Conservation (phyloP, 257 asterid genomes). For the Gentiana straminea region DNA sequence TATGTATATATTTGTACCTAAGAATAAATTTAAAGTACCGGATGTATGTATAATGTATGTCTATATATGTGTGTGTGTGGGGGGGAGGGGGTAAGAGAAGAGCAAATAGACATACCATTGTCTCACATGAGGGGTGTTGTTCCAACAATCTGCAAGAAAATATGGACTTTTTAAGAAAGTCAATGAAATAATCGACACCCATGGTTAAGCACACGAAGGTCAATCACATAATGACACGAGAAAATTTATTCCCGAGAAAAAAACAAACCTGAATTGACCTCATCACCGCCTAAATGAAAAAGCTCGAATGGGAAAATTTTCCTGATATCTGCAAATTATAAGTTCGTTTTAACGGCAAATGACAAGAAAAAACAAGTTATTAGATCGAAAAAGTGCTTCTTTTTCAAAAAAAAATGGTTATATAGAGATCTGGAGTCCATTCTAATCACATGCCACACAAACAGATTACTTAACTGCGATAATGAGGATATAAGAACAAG, state of each 20-base stretch:
- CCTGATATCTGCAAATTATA: constrained; percentile 54
- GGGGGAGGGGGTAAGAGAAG: neutral
- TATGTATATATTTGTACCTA: too few species aligned
- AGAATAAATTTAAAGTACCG: too few species aligned
- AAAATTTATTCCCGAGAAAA: neutral
- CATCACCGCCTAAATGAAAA: constrained; percentile 94
- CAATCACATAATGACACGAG: constrained; percentile 4
- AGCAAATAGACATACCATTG: constrained; percentile 43
- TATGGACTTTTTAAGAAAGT: neutral
- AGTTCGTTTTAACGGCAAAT: constrained; percentile 9
- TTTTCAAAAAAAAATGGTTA: too few species aligned
- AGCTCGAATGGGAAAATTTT: constrained; percentile 80
- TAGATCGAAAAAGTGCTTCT: too few species aligned
- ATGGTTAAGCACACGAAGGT: neutral
- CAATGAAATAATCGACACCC: too few species aligned
- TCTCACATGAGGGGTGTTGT: constrained; percentile 57
- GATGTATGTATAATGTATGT: too few species aligned
- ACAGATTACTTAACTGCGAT: neutral
- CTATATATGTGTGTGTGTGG: too few species aligned
- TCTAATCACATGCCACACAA: too few species aligned
- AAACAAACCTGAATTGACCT: constrained; percentile 74
- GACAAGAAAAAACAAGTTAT: constrained; percentile 3
- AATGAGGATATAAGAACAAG: neutral
- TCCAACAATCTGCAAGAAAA: constrained; percentile 85
- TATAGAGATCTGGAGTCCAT: too few species aligned